Evolutionary conservation across 164 flowering plant species (phyloP).

Genomic region (Tinospora cordifolia): DNA sequence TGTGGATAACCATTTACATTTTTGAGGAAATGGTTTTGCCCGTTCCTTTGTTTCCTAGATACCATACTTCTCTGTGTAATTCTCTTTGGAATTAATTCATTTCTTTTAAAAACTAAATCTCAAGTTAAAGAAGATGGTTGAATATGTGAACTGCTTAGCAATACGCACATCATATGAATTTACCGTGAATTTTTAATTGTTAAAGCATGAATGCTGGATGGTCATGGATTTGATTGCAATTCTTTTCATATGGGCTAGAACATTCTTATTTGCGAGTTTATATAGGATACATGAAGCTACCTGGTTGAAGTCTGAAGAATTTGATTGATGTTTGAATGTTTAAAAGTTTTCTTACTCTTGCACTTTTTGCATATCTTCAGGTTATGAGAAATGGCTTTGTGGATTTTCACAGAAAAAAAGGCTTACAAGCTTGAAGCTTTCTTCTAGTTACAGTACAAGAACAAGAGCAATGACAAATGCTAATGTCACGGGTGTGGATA

Average conservation of each 20-base stretch:
- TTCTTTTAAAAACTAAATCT: no score
- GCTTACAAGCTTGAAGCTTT: constrained; percentile 18
- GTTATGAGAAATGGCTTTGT: constrained; percentile 25
- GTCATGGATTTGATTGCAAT: background rate
- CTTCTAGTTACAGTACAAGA: constrained; percentile 23
- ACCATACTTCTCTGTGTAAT: no score
- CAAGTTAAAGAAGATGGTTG: background rate
- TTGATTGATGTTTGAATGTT: background rate
- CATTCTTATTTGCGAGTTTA: background rate
- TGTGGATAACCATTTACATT: no score
- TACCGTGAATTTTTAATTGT: background rate
- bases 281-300: no score
- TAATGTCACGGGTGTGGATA: constrained; percentile 25
- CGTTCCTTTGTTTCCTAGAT: no score
- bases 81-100: no score
- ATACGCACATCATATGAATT: background rate
- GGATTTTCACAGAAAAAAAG: constrained; percentile 16
- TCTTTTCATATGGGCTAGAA: background rate
- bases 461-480: constrained; percentile 24
- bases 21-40: no score
- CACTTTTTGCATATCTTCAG: constrained; percentile 16
- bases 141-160: background rate
- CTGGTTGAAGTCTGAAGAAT: background rate
- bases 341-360: background rate
- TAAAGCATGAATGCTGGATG: background rate